Base-by-base conservation (phyloP, 2,329 filamentous ascomycete genomes). In the Cryphonectria carpinicola region DNA sequence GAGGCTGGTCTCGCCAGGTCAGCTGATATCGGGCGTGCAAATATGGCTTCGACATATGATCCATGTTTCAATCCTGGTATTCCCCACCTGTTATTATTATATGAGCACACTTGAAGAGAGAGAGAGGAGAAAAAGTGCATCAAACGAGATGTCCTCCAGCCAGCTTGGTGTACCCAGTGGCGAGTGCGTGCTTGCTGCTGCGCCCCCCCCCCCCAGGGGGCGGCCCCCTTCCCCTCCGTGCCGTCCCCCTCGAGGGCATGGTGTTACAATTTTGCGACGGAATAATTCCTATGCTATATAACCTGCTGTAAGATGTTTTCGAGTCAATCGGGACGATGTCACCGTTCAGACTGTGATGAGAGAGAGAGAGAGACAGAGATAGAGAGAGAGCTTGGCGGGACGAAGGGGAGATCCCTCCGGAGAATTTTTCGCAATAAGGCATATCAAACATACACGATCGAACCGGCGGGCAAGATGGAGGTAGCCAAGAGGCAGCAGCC, bases 351-450 rank as follows among this genome's bases (percentile, higher is more conserved):
- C 60, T 7, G 13, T 62, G 22, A 41, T 22, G 19, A 39, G 58
- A 61, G 58, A 61, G 58, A n/a, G 58, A 61, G 58, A n/a, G 58
- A 28, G 28, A 61, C 32, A n/a, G 58, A 61, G 58, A n/a, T 32
- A 28, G 28, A 39, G 58, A 61, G 58, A 61, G 58, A n/a, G 58
- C 17, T 61, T 35, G 58, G 32, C 32, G 32, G 56, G 32, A 22
- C 17, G 13, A 60, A 25, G 14, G 19, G 7, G 43, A 5, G 37
- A 11, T 39, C 37, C 6, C 35, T 35, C 60, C 60, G 60, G 60
- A 25, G 22, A 39, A 49, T 49, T 49, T 14, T 17, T 25, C 35
- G 7, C 32, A 62, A 35, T 35, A n/a, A 11, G 60, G 37, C 37
- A 39, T 19, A 13, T 62, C 32, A 25, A 25, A n/a, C 22, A 22